Conservation (phyloP, 495 filamentous ascomycete species). For the Lepraria neglecta region DNA sequence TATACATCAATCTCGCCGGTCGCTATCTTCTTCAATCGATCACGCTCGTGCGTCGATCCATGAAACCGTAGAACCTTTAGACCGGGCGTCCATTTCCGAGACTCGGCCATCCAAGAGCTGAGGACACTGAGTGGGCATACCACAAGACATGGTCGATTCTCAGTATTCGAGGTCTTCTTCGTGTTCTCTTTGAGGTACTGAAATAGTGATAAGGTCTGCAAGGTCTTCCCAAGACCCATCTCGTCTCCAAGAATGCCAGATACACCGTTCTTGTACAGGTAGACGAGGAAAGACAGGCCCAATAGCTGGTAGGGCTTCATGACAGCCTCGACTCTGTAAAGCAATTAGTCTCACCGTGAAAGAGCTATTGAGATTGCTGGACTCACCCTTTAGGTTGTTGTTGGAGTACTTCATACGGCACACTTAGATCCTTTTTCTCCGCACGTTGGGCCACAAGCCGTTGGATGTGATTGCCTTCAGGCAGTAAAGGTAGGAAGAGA, state of each 20-base stretch:
- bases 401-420: constrained; percentile 43
- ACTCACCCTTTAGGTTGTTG: constrained; percentile 45
- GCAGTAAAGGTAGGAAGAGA: constrained; percentile 49
- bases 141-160: constrained; percentile 50
- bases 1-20: constrained; percentile 37
- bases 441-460: constrained; percentile 37
- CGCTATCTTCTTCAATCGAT: constrained; percentile 45
- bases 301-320: constrained; percentile 62
- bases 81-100: constrained; percentile 51
- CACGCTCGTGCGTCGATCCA: constrained; percentile 45
- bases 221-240: constrained; percentile 60
- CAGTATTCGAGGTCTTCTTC: constrained; percentile 24
- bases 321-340: constrained; percentile 37
- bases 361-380: neutral
- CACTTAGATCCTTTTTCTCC: constrained; percentile 14
- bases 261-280: constrained; percentile 53
- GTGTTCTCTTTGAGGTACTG: constrained; percentile 43
- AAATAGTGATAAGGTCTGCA: constrained; percentile 54
- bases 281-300: constrained; percentile 55
- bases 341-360: neutral
- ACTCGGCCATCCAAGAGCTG: constrained; percentile 52
- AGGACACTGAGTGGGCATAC: constrained; percentile 55
- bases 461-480: constrained; percentile 46
- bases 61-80: constrained; percentile 53
- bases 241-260: constrained; percentile 55